A percentile compares a stretch with the other conserved stretches of the same genome.
Evolutionary conservation across 768 basidiomycete genomes (phyloP).

Genomic region (Hypholoma sublateritium): DNA sequence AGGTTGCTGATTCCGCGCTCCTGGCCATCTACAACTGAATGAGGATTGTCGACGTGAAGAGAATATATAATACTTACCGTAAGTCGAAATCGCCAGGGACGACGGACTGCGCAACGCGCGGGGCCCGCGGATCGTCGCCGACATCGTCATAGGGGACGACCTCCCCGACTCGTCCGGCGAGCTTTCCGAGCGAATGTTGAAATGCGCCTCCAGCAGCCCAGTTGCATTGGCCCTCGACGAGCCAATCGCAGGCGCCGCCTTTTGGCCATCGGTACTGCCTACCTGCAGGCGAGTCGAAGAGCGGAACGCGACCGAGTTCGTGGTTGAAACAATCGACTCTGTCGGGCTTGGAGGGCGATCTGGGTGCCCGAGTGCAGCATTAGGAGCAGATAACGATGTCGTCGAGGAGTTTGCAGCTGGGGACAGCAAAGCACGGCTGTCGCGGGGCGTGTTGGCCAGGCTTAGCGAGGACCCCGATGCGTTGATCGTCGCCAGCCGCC

Average conservation of each 20-base stretch:
- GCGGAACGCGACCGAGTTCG: constrained; percentile 62
- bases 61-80: constrained; percentile 46
- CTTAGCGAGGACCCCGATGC: constrained; percentile 66
- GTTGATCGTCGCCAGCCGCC: constrained; percentile 74
- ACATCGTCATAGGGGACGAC: constrained; percentile 72
- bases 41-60: background rate
- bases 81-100: constrained; percentile 63
- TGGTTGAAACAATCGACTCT: constrained; percentile 74
- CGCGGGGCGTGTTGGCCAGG: constrained; percentile 40
- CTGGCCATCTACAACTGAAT: constrained; percentile 63
- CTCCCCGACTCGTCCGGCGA: constrained; percentile 76
- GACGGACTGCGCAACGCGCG: constrained; percentile 51
- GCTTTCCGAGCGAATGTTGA: constrained; percentile 61
- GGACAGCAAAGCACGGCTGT: constrained; percentile 41
- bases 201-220: constrained; percentile 79
- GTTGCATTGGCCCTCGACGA: constrained; percentile 82
- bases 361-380: constrained; percentile 7
- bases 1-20: constrained; percentile 89
- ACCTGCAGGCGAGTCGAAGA: constrained; percentile 64
- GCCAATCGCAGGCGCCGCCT: constrained; percentile 88
- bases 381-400: constrained; percentile 26
- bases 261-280: constrained; percentile 73
- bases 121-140: constrained; percentile 50
- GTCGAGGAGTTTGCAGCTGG: constrained; percentile 34
- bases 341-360: constrained; percentile 79